Conservation (phyloP, 2,329 filamentous ascomycete genomes). For the Didymella glomerata region DNA sequence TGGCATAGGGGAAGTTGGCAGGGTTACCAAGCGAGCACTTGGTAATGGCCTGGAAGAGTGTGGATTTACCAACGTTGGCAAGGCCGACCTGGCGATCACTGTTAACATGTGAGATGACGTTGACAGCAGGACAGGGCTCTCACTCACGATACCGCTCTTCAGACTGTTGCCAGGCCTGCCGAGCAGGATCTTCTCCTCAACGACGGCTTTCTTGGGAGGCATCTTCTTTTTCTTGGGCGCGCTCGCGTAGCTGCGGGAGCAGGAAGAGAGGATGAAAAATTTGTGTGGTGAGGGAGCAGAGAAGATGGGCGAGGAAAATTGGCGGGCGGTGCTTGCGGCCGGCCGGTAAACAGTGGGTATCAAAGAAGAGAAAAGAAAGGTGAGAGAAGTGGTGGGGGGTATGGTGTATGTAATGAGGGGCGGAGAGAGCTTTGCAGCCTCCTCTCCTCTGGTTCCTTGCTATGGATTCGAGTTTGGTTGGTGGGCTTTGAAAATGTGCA, state of each 20-base stretch:
- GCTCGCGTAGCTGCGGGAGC: constrained; percentile 62
- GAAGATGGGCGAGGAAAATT: constrained; percentile 48
- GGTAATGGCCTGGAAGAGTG: constrained; percentile 98
- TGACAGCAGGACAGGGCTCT: constrained; percentile 54
- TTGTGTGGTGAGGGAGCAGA: constrained; percentile 51
- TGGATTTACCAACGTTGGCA: constrained; percentile 99
- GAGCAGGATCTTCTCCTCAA: constrained; percentile 95
- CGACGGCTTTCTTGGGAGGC: constrained; percentile 91
- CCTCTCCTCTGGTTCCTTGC: constrained; percentile 34
- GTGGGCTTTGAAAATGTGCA: constrained; percentile 21
- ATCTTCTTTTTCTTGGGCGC: constrained; percentile 74
- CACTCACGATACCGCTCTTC: constrained; percentile 98
- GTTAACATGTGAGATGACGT: constrained; percentile 53
- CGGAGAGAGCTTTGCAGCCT: constrained; percentile 47
- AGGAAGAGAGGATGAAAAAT: constrained; percentile 45
- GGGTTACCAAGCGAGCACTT: constrained; percentile 98
- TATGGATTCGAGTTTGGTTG: constrained; percentile 18
- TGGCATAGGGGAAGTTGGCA: constrained; percentile 99
- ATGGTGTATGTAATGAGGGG: constrained; percentile 43
- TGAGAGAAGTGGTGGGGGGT: constrained; percentile 51
- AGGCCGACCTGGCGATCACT: constrained; percentile 80
- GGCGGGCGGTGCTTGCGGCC: constrained; percentile 60
- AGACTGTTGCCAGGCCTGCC: constrained; percentile 96
- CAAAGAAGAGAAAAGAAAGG: constrained; percentile 59
- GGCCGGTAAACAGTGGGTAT: constrained; percentile 61